Evolutionary conservation across 225 moss, liverwort and hornwort genomes (phyloP).

Genomic region (Neckera pumila): DNA sequence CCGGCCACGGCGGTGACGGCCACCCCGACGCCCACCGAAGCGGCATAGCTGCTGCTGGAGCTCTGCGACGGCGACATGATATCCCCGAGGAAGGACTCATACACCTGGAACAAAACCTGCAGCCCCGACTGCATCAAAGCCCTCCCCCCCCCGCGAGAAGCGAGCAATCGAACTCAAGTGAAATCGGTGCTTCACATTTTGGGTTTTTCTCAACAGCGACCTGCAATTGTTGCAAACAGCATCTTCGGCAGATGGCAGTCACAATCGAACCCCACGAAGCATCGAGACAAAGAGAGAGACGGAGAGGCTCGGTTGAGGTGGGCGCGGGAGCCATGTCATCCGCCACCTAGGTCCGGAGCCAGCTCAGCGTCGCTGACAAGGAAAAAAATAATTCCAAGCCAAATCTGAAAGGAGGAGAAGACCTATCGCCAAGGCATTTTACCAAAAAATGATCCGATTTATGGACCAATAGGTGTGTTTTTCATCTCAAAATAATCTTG

Average conservation of each 20-base stretch:
- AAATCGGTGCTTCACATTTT: not conserved
- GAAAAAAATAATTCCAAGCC: too few relatives aligned
- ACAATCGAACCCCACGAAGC: not conserved
- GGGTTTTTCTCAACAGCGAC: not conserved
- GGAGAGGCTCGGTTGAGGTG: too few relatives aligned
- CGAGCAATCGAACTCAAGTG: not conserved
- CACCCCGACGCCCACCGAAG: slow-evolving; percentile 59
- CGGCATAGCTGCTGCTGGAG: slow-evolving; percentile 47
- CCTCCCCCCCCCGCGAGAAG: not conserved
- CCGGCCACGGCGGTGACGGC: slow-evolving; percentile 60
- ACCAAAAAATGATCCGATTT: not conserved
- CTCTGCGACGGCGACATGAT: slow-evolving; percentile 43
- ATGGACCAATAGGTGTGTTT: not conserved
- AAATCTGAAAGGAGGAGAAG: too few relatives aligned
- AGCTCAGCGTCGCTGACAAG: not conserved
- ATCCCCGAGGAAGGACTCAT: slow-evolving; percentile 30
- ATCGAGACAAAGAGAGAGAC: not conserved
- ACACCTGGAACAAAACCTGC: slow-evolving; percentile 41
- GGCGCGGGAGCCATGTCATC: not conserved
- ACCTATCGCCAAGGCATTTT: not conserved
- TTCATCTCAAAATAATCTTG: not conserved
- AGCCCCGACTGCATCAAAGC: slow-evolving; percentile 45
- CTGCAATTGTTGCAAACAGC: not conserved
- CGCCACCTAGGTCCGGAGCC: not conserved
- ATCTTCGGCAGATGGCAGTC: slow-evolving; percentile 6